Evolutionary conservation across 164 flowering plant species (phyloP).

Genomic region (Cinnamomum micranthum): DNA sequence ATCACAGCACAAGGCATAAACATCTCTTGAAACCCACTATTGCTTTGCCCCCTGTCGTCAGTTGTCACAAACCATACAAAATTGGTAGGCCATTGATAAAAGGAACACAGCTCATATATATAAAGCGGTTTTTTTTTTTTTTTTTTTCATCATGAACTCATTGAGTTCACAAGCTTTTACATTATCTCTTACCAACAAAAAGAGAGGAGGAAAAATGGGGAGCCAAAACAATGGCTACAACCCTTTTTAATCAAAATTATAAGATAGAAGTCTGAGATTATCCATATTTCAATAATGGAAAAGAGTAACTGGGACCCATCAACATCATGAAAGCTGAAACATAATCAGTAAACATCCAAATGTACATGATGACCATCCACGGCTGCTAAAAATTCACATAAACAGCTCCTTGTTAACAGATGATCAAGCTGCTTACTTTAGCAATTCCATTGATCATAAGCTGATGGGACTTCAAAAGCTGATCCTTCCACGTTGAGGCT

Average conservation of each 20-base stretch:
- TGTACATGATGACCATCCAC: slow-evolving; percentile 53
- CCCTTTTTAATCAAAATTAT: slow-evolving; percentile 24
- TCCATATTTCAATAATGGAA: slow-evolving; percentile 15
- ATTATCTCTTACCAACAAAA: slow-evolving; percentile 10
- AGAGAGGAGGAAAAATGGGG: not conserved
- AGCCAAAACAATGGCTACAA: slow-evolving; percentile 25
- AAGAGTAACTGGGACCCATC: slow-evolving; percentile 18
- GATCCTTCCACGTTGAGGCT: not conserved
- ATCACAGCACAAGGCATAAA: too few species aligned
- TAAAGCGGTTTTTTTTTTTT: too few species aligned
- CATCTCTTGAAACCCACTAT: not conserved
- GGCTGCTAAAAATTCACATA: slow-evolving; percentile 54
- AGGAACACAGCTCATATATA: not conserved
- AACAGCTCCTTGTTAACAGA: slow-evolving; percentile 54
- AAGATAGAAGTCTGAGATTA: slow-evolving; percentile 12
- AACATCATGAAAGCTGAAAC: slow-evolving; percentile 26
- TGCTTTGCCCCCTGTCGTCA: not conserved
- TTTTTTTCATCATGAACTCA: slow-evolving; percentile 5
- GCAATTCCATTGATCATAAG: slow-evolving; percentile 23
- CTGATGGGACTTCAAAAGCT: not conserved
- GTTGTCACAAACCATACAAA: not conserved
- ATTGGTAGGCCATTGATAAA: not conserved
- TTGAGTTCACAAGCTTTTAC: slow-evolving; percentile 23
- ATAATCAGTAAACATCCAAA: slow-evolving; percentile 23
- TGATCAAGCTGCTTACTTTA: slow-evolving; percentile 33